phyloP scores from a whole-genome alignment of 768 basidiomycete genomes.

The Fomitopsis serialis region DNA sequence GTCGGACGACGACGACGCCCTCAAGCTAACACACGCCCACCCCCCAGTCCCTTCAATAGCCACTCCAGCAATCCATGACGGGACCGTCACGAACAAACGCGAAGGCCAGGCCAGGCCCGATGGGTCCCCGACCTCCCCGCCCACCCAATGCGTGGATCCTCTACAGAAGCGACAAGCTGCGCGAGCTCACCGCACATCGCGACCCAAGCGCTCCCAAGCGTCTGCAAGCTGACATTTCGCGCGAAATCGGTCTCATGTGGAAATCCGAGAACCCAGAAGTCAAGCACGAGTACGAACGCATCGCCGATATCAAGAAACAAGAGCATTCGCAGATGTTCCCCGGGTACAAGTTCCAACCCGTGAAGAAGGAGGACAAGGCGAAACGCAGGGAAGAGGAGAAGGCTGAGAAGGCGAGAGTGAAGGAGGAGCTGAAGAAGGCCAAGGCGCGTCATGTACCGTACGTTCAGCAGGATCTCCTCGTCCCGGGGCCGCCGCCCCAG shows the following conservation, averaged over 20 bases:
- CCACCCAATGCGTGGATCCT: slow-evolving; percentile 17
- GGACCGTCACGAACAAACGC: not conserved
- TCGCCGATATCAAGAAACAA: slow-evolving; percentile 15
- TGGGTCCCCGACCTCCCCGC: slow-evolving; percentile 3
- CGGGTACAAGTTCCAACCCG: slow-evolving; percentile 22
- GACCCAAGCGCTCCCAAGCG: not conserved
- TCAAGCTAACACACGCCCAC: not conserved
- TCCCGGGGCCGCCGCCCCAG: not conserved
- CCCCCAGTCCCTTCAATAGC: not conserved
- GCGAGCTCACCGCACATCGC: not conserved
- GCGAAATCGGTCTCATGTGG: slow-evolving; percentile 6
- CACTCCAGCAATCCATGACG: not conserved
- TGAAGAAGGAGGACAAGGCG: slow-evolving; percentile 16
- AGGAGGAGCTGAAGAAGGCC: slow-evolving; percentile 5
- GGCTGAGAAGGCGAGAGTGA: slow-evolving; percentile 5
- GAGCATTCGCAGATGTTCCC: slow-evolving; percentile 21
- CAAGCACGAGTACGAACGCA: slow-evolving; percentile 10
- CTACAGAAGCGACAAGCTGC: slow-evolving; percentile 12
- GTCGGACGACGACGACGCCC: not conserved
- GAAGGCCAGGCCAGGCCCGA: not conserved
- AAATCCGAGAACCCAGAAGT: not conserved
- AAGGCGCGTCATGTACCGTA: slow-evolving; percentile 1
- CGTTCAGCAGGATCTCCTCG: not conserved
- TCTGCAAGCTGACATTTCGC: slow-evolving; percentile 9
- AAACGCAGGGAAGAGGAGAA: slow-evolving; percentile 3